A percentile compares a stretch with the other conserved stretches of the same genome.
phyloP scores from a whole-genome alignment of 2,329 filamentous ascomycete species.

The Fusarium dlaminii region DNA sequence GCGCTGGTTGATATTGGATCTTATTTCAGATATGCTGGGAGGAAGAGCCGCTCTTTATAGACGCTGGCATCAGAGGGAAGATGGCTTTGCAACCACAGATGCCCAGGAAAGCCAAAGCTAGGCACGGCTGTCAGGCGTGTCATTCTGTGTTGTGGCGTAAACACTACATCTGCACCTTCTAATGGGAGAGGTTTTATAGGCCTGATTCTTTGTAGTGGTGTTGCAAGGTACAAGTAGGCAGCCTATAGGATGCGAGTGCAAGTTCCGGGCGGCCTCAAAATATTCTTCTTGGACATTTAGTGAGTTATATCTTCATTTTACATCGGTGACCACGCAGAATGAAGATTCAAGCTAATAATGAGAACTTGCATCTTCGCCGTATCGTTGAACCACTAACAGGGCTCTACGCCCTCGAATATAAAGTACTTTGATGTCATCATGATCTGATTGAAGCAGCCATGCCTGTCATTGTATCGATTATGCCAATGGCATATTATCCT shows the following conservation, averaged over 20 bases:
- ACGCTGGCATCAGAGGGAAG: background rate
- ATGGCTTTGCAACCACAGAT: background rate
- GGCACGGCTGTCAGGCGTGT: no score
- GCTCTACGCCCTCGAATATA: background rate
- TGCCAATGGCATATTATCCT: background rate
- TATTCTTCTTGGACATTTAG: background rate
- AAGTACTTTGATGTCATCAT: no score
- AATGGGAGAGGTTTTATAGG: no score
- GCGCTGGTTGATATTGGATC: background rate
- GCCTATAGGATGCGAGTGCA: background rate
- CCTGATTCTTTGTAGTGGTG: background rate
- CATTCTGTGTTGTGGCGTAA: background rate
- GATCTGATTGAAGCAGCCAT: background rate
- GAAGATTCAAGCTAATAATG: background rate
- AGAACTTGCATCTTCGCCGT: background rate
- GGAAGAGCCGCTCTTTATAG: background rate
- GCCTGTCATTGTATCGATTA: background rate
- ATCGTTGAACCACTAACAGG: background rate
- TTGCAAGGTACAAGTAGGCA: background rate
- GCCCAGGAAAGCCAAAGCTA: background rate
- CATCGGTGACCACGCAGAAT: rapidly evolving
- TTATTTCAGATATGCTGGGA: background rate
- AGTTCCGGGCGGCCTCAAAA: background rate
- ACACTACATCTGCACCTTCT: rapidly evolving
- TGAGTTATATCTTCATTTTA: background rate